Conservation (phyloP, 2,329 filamentous ascomycete genomes). For the Phialophora expanda region DNA sequence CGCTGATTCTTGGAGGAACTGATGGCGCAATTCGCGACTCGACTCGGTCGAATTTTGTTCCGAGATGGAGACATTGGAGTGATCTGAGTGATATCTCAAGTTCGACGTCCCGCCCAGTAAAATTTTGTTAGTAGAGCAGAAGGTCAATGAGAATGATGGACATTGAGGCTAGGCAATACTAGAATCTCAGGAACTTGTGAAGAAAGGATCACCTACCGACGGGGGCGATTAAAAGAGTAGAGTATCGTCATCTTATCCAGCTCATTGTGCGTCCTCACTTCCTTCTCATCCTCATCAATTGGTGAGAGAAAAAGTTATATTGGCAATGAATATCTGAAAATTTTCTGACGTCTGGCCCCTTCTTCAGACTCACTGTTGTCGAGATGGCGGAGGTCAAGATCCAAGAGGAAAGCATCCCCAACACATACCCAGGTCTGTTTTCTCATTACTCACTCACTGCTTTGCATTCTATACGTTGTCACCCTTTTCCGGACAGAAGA, state of each 20-base stretch:
- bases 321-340: not conserved
- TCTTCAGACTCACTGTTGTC: not conserved
- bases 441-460: not conserved
- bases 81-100: not conserved
- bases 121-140: not conserved
- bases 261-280: not conserved
- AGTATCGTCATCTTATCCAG: not conserved
- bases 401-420: constrained; percentile 23
- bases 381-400: constrained; percentile 19
- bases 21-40: not conserved
- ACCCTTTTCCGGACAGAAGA: not conserved
- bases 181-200: not conserved
- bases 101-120: not conserved
- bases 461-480: not conserved
- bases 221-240: not conserved
- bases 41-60: constrained; percentile 6
- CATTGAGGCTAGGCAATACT: not conserved
- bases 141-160: not conserved
- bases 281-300: not conserved
- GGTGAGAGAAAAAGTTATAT: not conserved
- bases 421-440: constrained; percentile 29
- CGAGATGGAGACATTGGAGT: not conserved
- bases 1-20: not conserved
- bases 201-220: not conserved
- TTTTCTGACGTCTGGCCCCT: not conserved